phyloP scores from a whole-genome alignment of 345 rosid genomes.

The Angophora floribunda region DNA sequence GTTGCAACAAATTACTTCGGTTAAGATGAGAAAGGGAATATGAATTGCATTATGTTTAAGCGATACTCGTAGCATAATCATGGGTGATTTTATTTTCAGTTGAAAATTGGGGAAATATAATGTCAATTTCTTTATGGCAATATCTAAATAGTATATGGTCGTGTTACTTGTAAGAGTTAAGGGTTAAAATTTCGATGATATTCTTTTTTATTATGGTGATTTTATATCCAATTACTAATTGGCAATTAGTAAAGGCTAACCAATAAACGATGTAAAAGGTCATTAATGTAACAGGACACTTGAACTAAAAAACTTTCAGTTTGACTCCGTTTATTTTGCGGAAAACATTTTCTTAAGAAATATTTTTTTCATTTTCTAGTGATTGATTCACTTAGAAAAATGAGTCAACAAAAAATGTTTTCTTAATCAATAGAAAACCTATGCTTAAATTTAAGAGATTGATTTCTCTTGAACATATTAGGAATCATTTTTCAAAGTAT shows the following conservation, averaged over 20 bases:
- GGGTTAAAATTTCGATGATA: background rate
- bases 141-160: background rate
- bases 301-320: fast-evolving
- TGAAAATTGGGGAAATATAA: background rate
- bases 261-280: background rate
- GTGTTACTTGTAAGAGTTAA: fast-evolving
- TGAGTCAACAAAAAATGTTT: no score
- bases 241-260: background rate
- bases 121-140: background rate
- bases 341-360: background rate
- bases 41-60: background rate
- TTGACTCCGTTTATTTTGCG: fast-evolving
- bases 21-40: no score
- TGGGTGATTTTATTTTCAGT: background rate
- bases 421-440: fast-evolving
- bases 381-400: fast-evolving
- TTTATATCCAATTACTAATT: background rate
- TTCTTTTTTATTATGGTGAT: background rate
- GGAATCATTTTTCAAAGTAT: background rate
- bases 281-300: background rate
- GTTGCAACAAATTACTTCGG: background rate
- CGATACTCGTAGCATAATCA: background rate
- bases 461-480: background rate
- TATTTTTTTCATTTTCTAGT: no score
- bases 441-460: fast-evolving